These are phyloP conservation scores for Aspergillus luchuensis DNA, from an alignment of 2,329 filamentous ascomycete species.

Conservation along the genomic window DNA sequence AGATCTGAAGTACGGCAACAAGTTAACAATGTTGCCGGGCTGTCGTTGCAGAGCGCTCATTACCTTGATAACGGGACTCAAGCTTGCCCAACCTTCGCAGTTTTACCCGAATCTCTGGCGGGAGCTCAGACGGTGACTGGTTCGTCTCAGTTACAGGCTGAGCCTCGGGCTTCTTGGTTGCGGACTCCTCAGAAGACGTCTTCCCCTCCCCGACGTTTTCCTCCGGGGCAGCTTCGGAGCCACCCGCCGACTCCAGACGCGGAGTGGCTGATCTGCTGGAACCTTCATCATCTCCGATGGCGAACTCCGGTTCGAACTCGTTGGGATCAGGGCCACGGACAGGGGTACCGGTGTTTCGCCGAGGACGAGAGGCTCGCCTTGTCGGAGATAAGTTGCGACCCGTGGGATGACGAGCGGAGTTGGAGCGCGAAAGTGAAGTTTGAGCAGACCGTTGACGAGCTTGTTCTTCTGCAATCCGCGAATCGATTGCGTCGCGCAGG, in stretches of 20 bases:
- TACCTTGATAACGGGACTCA: constrained; percentile 83
- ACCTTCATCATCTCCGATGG: constrained; percentile 79
- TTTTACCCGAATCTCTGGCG: constrained; percentile 72
- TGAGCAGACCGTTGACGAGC: constrained; percentile 67
- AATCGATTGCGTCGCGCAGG: constrained; percentile 81
- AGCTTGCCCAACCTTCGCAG: constrained; percentile 87
- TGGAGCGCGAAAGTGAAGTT: constrained; percentile 48
- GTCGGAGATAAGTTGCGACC: constrained; percentile 32
- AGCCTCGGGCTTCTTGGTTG: constrained; percentile 23
- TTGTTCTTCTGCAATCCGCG: constrained; percentile 88
- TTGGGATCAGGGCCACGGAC: constrained; percentile 75
- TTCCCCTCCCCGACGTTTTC: constrained; percentile 28
- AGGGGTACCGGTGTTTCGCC: constrained; percentile 41
- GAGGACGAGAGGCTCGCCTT: constrained; percentile 33
- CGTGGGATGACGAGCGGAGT: constrained; percentile 43
- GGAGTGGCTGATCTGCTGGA: constrained; percentile 65
- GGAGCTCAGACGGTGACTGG: constrained; percentile 57
- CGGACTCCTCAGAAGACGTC: constrained; percentile 21
- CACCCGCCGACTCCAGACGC: constrained; percentile 47
- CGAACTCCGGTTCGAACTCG: constrained; percentile 83
- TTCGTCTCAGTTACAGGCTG: constrained; percentile 26
- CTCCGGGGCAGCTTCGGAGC: constrained; percentile 24
- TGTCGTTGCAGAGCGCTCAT: not conserved
- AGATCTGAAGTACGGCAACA: constrained; percentile 62
- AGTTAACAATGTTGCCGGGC: not conserved